Evolutionary conservation across 2,329 filamentous ascomycete genomes (phyloP).

Genomic region (Talaromyces sp.): DNA sequence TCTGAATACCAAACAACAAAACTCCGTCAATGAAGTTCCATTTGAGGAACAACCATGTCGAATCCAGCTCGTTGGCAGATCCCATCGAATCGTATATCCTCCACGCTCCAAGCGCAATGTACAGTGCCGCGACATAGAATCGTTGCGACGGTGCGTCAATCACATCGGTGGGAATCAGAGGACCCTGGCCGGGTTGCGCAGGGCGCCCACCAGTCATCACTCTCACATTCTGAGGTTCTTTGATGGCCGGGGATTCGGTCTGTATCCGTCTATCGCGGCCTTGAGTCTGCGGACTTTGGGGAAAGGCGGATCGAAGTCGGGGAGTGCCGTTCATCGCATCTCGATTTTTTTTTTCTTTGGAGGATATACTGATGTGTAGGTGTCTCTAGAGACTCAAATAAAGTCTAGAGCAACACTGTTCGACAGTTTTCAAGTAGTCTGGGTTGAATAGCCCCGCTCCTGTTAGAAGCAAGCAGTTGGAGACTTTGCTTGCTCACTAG

Average conservation of each 20-base stretch:
- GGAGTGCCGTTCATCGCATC: constrained; percentile 81
- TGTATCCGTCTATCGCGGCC: constrained; percentile 20
- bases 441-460: constrained; percentile 4
- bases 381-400: neutral
- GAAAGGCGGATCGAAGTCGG: constrained; percentile 77
- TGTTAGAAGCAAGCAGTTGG: neutral
- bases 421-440: neutral
- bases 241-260: constrained; percentile 25
- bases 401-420: neutral
- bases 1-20: constrained; percentile 82
- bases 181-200: constrained; percentile 37
- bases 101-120: constrained; percentile 72
- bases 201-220: constrained; percentile 24
- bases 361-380: neutral
- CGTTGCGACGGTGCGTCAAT: constrained; percentile 90
- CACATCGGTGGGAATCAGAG: constrained; percentile 74
- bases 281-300: constrained; percentile 63
- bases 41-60: constrained; percentile 88
- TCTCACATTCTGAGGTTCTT: constrained; percentile 23
- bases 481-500: neutral
- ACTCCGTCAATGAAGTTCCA: constrained; percentile 84
- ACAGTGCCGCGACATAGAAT: constrained; percentile 79
- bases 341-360: constrained; percentile 27
- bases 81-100: constrained; percentile 81
- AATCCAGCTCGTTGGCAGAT: constrained; percentile 76